A percentile compares a stretch with the other conserved stretches of the same genome.
Conservation (phyloP, 495 filamentous ascomycete genomes). For the Xylaria bambusicola region DNA sequence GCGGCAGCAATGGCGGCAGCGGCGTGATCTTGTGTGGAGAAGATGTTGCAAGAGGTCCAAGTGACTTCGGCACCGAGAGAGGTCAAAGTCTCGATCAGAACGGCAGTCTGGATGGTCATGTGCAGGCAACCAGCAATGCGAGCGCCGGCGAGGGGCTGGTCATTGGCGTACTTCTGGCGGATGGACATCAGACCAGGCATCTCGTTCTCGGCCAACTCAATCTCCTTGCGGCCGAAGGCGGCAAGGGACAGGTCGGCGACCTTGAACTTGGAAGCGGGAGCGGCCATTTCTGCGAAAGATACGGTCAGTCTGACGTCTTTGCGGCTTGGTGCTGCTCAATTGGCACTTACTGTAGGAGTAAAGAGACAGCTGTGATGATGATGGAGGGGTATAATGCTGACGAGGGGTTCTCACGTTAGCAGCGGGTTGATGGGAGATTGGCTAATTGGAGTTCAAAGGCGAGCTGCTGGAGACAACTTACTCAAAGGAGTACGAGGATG, state of each 20-base stretch:
- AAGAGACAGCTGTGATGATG: background rate
- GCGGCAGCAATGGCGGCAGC: slow-evolving; percentile 94
- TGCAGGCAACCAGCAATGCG: slow-evolving; percentile 97
- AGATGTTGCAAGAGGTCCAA: slow-evolving; percentile 98
- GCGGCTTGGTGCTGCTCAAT: background rate
- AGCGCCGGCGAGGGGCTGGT: slow-evolving; percentile 88
- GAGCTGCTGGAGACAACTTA: slow-evolving; percentile 5
- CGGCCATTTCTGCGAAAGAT: slow-evolving; percentile 51
- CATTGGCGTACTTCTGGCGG: slow-evolving; percentile 81
- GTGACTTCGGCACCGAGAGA: slow-evolving; percentile 96
- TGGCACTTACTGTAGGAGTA: background rate
- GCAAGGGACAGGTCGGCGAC: slow-evolving; percentile 97
- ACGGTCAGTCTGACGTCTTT: slow-evolving; percentile 9
- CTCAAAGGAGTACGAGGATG: background rate
- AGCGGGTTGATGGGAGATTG: background rate
- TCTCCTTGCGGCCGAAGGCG: slow-evolving; percentile 98
- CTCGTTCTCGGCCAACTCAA: slow-evolving; percentile 97
- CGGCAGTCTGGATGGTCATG: slow-evolving; percentile 99
- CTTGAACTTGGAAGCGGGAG: slow-evolving; percentile 93
- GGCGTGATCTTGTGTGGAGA: slow-evolving; percentile 98
- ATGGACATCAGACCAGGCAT: slow-evolving; percentile 98
- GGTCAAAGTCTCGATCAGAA: slow-evolving; percentile 95
- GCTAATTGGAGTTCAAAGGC: background rate
- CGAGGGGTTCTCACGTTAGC: slow-evolving; percentile 7
- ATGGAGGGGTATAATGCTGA: background rate